Evolutionary conservation across 768 basidiomycete genomes (phyloP).

Genomic region (Russula griseocarnosa): DNA sequence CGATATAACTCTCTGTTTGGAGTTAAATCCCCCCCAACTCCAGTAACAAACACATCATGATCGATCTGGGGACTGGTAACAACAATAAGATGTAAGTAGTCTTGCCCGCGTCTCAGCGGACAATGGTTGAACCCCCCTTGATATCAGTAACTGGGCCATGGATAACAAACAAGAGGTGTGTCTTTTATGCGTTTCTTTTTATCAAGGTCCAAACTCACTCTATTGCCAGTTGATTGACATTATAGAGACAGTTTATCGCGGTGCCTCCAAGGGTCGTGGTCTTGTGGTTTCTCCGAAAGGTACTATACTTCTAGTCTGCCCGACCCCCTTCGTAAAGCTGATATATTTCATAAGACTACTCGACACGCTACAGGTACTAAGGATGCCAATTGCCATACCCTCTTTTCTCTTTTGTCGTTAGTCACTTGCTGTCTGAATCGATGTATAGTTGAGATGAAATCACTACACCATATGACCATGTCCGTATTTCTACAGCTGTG

Average conservation of each 20-base stretch:
- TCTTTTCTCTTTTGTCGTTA: slow-evolving; percentile 2
- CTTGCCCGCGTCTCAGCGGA: background rate
- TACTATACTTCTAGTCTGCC: slow-evolving; percentile 30
- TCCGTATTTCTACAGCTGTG: background rate
- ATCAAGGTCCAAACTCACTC: background rate
- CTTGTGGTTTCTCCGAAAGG: slow-evolving; percentile 96
- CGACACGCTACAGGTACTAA: slow-evolving; percentile 75
- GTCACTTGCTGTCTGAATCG: background rate
- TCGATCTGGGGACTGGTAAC: slow-evolving; percentile 98
- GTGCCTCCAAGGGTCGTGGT: slow-evolving; percentile 97
- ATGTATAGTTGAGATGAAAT: slow-evolving; percentile 3
- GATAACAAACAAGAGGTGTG: slow-evolving; percentile 95
- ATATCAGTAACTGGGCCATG: slow-evolving; percentile 92
- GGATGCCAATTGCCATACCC: background rate
- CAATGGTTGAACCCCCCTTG: slow-evolving; percentile 1
- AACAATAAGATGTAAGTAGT: slow-evolving; percentile 93
- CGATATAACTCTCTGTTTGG: background rate
- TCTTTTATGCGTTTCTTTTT: slow-evolving; percentile 9
- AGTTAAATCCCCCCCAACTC: slow-evolving; percentile 23
- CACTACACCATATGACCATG: background rate
- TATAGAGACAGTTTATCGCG: slow-evolving; percentile 96
- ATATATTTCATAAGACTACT: slow-evolving; percentile 56
- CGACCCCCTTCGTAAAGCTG: background rate
- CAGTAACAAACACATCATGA: slow-evolving; percentile 99
- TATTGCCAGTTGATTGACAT: slow-evolving; percentile 83